A percentile compares a stretch with the other conserved stretches of the same genome.
phyloP scores from a whole-genome alignment of 495 filamentous ascomycete species.

The Neurospora tetrasperma region DNA sequence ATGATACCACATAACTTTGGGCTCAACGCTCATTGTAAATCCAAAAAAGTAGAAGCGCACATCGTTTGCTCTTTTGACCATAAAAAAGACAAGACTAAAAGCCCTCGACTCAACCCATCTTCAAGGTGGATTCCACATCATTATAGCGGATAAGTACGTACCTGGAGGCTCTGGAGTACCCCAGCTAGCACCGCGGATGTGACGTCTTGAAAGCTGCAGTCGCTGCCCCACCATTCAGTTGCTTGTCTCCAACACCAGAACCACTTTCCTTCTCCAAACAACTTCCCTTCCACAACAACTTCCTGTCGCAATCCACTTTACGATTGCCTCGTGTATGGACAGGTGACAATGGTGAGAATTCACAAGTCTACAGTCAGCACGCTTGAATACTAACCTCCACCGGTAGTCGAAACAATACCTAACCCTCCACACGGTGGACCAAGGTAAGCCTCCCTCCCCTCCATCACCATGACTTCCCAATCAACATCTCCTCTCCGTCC shows the following conservation, averaged over 20 bases:
- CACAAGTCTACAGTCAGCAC: neutral
- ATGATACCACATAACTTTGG: neutral
- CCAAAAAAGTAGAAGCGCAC: neutral
- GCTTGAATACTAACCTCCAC: neutral
- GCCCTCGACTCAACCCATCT: neutral
- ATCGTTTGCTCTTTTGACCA: neutral
- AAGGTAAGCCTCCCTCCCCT: conserved; percentile 44
- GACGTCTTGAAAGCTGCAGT: neutral
- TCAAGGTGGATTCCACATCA: neutral
- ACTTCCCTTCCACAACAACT: neutral
- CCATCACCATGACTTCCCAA: neutral
- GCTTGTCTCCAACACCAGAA: neutral
- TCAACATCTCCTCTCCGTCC: too few species aligned
- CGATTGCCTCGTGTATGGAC: conserved; percentile 13
- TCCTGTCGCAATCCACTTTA: neutral
- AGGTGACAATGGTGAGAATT: conserved; percentile 33
- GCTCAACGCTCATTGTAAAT: neutral
- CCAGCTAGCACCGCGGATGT: neutral
- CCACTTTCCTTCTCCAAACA: neutral
- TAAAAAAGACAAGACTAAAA: neutral
- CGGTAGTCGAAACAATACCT: conserved; percentile 94
- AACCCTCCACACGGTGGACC: conserved; percentile 76
- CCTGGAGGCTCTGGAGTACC: neutral
- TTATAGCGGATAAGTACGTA: neutral
- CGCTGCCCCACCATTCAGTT: neutral